A percentile compares a stretch with the other conserved stretches of the same genome.
These are phyloP conservation scores for Coniella lustricola DNA, from an alignment of 2,329 filamentous ascomycete genomes.

Conservation along the genomic window DNA sequence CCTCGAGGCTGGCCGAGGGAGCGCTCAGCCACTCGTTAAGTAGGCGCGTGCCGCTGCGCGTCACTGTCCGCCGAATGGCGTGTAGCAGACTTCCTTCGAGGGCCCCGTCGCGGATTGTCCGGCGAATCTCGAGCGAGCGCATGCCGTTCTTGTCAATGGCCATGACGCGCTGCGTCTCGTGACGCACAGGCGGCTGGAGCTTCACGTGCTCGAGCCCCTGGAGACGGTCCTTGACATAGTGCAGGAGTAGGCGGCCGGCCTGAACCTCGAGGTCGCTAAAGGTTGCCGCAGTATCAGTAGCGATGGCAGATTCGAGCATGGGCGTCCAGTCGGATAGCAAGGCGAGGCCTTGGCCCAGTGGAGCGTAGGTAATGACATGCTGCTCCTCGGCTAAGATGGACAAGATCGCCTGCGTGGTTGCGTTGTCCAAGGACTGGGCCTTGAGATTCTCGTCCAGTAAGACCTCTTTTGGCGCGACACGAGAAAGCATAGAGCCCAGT, in stretches of 20 bases:
- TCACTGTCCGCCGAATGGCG: conserved; percentile 82
- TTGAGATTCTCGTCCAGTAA: conserved; percentile 63
- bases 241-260: conserved; percentile 73
- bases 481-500: conserved; percentile 72
- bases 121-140: conserved; percentile 79
- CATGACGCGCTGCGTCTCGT: conserved; percentile 73
- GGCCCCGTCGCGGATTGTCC: conserved; percentile 72
- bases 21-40: conserved; percentile 80
- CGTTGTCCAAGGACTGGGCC: conserved; percentile 26
- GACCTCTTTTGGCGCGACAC: conserved; percentile 78
- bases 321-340: conserved; percentile 60
- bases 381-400: conserved; percentile 67
- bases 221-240: conserved; percentile 75
- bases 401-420: conserved; percentile 53
- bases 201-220: conserved; percentile 66
- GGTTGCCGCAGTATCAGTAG: conserved; percentile 38
- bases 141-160: conserved; percentile 87
- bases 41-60: conserved; percentile 81
- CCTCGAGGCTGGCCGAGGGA: conserved; percentile 76
- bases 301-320: conserved; percentile 69
- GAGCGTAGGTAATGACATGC: conserved; percentile 67
- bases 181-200: conserved; percentile 72
- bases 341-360: conserved; percentile 33
- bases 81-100: conserved; percentile 83
- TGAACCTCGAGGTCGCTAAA: conserved; percentile 65